Evolutionary conservation across 345 rosid species (phyloP), one percentile per base, ranked within the genome.

Genomic region (Eucalyptus leucophloia): DNA sequence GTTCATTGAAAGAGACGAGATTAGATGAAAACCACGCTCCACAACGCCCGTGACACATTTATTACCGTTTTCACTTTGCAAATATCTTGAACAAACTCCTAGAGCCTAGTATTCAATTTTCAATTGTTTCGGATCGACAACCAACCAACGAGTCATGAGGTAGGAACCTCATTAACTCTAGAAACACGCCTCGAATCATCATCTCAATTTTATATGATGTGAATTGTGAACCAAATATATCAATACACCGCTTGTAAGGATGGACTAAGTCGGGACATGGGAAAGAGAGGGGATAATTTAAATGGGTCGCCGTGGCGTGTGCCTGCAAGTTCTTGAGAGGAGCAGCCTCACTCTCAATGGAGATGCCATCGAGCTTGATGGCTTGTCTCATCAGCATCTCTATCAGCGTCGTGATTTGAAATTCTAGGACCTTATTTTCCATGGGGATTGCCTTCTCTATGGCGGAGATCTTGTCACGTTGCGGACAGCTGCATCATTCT

Each of bases 351-450:
- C 94, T 95, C 88, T 94, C 94, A 0, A 94, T 93, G 12, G 91
- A 53, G 51, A 94, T 91, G 89, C 49, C 56, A 34, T 95, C 95
- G 5, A 95, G 91, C 94, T 93, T 94, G 81, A 94, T 51, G 15
- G 95, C 96, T 89, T 93, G 96, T 89, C 94, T 91, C 95, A 95
- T 94, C 7, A 93, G 93, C 94, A 95, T 93, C 93, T 94, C 97
- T 4, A 87, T 90, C 86, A 94, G 88, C n/a, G 95, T 94, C 42
- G 96, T 92, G 87, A 94, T 93, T 32, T 94, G 95, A 81, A 94
- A 91, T 83, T 95, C 96, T 12, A 94, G 90, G 65, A 92, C 95
- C 86, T 94, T 93, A 1, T 58, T 65, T 47, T 95, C 93, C 5
- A 89, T 89, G 40, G 94, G 88, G 56, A 93, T 90, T 0, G 94